Percentiles rank a stretch among this genome's conserved stretches.
Conservation (phyloP, 1,284 basidiomycete species). For the Sanghuangporus baumii region DNA sequence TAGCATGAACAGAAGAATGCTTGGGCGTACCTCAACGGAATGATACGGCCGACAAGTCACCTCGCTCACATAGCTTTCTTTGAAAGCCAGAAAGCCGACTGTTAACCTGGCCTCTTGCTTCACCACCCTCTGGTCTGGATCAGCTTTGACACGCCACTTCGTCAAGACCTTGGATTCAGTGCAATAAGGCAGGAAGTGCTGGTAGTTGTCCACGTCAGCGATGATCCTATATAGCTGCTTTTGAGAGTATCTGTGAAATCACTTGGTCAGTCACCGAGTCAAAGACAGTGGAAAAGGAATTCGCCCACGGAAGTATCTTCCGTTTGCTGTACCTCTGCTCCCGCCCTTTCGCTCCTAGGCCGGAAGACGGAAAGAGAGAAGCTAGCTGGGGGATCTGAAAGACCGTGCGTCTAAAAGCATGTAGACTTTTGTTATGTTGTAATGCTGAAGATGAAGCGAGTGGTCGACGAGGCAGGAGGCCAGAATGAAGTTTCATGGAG, state of each 20-base stretch:
- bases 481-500: background rate
- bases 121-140: slow-evolving; percentile 31
- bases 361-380: slow-evolving; percentile 33
- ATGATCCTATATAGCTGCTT: slow-evolving; percentile 83
- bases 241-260: slow-evolving; percentile 52
- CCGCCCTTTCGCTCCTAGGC: slow-evolving; percentile 16
- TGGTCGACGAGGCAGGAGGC: background rate
- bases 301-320: slow-evolving; percentile 75
- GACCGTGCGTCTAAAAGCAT: slow-evolving; percentile 23
- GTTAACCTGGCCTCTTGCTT: slow-evolving; percentile 81
- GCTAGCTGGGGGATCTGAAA: slow-evolving; percentile 37
- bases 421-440: background rate
- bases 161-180: slow-evolving; percentile 66
- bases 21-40: slow-evolving; percentile 65
- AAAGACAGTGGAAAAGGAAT: slow-evolving; percentile 8
- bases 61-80: slow-evolving; percentile 83
- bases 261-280: slow-evolving; percentile 17
- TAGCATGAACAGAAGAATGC: slow-evolving; percentile 11
- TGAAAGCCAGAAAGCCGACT: slow-evolving; percentile 84
- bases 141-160: slow-evolving; percentile 20
- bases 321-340: slow-evolving; percentile 50
- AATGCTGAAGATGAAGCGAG: background rate
- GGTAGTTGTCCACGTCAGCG: slow-evolving; percentile 83
- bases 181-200: slow-evolving; percentile 88
- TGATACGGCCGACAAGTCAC: slow-evolving; percentile 76